These are phyloP conservation scores for Botrytis tulipae DNA, from an alignment of 2,329 filamentous ascomycete genomes.

Conservation along the genomic window DNA sequence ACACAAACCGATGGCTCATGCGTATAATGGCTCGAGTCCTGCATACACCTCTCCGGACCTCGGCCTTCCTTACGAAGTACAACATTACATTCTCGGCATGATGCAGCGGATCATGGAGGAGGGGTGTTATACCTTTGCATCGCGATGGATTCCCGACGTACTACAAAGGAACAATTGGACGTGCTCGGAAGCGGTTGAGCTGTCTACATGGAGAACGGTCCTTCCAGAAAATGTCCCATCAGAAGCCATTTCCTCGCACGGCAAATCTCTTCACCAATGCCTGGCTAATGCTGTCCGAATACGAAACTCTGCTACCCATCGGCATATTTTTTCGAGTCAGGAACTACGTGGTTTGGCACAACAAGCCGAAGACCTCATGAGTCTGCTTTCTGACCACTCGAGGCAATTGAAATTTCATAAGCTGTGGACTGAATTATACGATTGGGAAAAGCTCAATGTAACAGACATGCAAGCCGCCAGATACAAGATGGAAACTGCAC, in stretches of 20 bases:
- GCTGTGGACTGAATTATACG: slow-evolving; percentile 29
- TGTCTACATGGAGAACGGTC: slow-evolving; percentile 34
- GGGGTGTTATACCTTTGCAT: slow-evolving; percentile 37
- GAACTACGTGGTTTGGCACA: slow-evolving; percentile 33
- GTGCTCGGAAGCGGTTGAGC: slow-evolving; percentile 36
- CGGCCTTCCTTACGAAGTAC: slow-evolving; percentile 39
- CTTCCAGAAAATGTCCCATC: slow-evolving; percentile 30
- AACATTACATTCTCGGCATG: slow-evolving; percentile 37
- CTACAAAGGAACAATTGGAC: slow-evolving; percentile 32
- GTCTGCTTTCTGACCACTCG: slow-evolving; percentile 33
- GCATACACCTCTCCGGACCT: slow-evolving; percentile 26
- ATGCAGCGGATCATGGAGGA: slow-evolving; percentile 38
- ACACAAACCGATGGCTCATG: neutral
- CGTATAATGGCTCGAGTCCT: slow-evolving; percentile 7
- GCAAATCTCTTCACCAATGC: slow-evolving; percentile 27
- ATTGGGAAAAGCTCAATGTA: slow-evolving; percentile 31
- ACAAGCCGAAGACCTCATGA: slow-evolving; percentile 36
- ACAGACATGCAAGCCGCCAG: slow-evolving; percentile 28
- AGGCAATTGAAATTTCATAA: slow-evolving; percentile 33
- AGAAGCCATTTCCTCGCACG: slow-evolving; percentile 26
- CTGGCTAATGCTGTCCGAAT: slow-evolving; percentile 35
- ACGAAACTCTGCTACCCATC: slow-evolving; percentile 36
- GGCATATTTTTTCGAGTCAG: slow-evolving; percentile 35
- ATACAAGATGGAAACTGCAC: slow-evolving; percentile 28
- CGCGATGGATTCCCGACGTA: slow-evolving; percentile 33